phyloP scores from a whole-genome alignment of 1,284 basidiomycete species.

The Wallemia mellicola region DNA sequence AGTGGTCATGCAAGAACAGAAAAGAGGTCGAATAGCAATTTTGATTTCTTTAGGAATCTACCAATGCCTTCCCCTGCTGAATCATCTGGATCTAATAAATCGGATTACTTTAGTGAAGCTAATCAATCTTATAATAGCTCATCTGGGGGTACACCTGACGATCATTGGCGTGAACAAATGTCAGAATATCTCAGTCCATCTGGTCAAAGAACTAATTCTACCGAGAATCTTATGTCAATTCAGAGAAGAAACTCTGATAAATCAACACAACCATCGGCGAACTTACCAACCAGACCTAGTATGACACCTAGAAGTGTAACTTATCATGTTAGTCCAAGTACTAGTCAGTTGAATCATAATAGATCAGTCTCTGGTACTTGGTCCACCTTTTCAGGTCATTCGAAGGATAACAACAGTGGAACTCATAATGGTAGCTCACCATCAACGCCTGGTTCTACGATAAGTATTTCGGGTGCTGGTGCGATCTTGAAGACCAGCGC shows the following conservation, averaged over 20 bases:
- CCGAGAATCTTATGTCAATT: not conserved
- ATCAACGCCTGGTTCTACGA: conserved; percentile 16
- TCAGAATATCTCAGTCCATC: not conserved
- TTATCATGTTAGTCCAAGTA: not conserved
- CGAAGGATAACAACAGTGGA: conserved; percentile 2
- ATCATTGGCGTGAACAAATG: not conserved
- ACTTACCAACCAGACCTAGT: not conserved
- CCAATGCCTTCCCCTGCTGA: conserved; percentile 2
- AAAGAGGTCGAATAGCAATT: conserved; percentile 8
- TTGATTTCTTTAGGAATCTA: conserved; percentile 7
- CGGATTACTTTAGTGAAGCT: conserved; percentile 1
- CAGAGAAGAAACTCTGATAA: not conserved
- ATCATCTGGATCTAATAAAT: conserved; percentile 1
- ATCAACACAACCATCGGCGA: not conserved
- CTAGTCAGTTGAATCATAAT: not conserved
- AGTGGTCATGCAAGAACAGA: conserved; percentile 5
- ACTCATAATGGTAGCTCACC: conserved; percentile 8
- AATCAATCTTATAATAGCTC: not conserved
- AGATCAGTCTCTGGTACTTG: not conserved
- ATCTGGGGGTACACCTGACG: not conserved
- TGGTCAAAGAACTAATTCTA: not conserved
- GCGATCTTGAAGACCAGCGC: conserved; percentile 19
- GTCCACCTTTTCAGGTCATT: conserved; percentile 1
- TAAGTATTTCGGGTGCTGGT: conserved; percentile 20
- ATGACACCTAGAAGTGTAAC: not conserved